Percentiles rank a stretch among this genome's conserved stretches.
Evolutionary conservation across 352 stramenopile genomes (phyloP).

Genomic region (Albugo candida): DNA sequence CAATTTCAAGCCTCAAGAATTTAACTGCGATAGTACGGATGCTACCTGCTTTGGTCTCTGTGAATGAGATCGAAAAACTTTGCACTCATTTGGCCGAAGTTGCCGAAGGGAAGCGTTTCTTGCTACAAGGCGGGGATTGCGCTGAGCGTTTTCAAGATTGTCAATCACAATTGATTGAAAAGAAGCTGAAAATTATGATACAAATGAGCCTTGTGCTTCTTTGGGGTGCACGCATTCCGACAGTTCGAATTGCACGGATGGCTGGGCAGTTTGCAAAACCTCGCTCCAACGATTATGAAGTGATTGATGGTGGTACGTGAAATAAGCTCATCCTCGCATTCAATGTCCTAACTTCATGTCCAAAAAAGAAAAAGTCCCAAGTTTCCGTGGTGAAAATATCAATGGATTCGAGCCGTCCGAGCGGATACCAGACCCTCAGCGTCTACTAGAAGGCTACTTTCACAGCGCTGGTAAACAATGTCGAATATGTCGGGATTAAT

Average conservation of each 20-base stretch:
- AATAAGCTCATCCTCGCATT: background rate
- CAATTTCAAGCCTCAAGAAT: slow-evolving; percentile 16
- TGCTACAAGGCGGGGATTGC: slow-evolving; percentile 97
- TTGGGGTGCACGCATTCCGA: slow-evolving; percentile 92
- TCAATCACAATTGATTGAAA: slow-evolving; percentile 66
- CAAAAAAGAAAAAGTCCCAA: slow-evolving; percentile 74
- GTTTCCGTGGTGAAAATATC: slow-evolving; percentile 97
- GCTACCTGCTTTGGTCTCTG: slow-evolving; percentile 87
- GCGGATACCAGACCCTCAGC: slow-evolving; percentile 83
- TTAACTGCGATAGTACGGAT: slow-evolving; percentile 30
- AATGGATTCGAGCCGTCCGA: slow-evolving; percentile 88
- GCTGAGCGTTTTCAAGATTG: slow-evolving; percentile 93
- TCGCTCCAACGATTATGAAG: slow-evolving; percentile 85
- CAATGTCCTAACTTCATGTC: background rate
- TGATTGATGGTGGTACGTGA: slow-evolving; percentile 76
- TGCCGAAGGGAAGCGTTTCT: slow-evolving; percentile 90
- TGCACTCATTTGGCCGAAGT: slow-evolving; percentile 85
- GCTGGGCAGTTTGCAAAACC: slow-evolving; percentile 98
- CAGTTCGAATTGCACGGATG: slow-evolving; percentile 93
- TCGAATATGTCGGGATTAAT: slow-evolving; percentile 1
- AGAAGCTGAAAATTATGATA: slow-evolving; percentile 89
- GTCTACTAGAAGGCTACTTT: slow-evolving; percentile 94
- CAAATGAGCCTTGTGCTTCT: slow-evolving; percentile 96
- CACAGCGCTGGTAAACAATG: slow-evolving; percentile 67
- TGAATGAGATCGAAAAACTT: slow-evolving; percentile 86